phyloP scores from a whole-genome alignment of 129 eudicot species.

The Chrysanthemum lavandulifolium region DNA sequence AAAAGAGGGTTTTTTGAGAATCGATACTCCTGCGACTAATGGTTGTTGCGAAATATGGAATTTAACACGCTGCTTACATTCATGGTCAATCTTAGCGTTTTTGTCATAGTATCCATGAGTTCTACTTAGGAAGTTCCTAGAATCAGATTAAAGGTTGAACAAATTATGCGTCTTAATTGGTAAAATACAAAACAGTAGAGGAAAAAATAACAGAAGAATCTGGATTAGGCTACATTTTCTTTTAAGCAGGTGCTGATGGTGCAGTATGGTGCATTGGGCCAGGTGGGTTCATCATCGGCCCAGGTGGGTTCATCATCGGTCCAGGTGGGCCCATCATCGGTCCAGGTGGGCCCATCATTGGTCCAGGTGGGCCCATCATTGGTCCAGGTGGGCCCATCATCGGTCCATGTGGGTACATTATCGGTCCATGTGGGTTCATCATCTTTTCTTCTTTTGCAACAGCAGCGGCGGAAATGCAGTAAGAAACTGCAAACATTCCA shows the following conservation, averaged over 20 bases:
- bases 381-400: conserved; percentile 22
- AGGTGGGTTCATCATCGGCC: conserved; percentile 29
- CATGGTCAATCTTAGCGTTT: neutral
- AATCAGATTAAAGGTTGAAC: conserved; percentile 17
- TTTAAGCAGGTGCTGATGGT: conserved; percentile 32
- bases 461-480: conserved; percentile 72
- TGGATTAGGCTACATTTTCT: conserved; percentile 13
- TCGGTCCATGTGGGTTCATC: conserved; percentile 34
- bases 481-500: conserved; percentile 79
- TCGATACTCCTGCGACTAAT: neutral
- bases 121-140: neutral
- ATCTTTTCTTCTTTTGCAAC: conserved; percentile 46
- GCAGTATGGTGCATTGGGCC: conserved; percentile 29
- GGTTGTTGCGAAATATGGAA: neutral
- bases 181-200: conserved; percentile 14
- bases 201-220: conserved; percentile 5
- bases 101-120: neutral
- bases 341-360: conserved; percentile 22
- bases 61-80: conserved; percentile 8
- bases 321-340: conserved; percentile 28
- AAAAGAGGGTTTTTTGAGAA: neutral
- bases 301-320: conserved; percentile 25
- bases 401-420: conserved; percentile 28
- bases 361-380: conserved; percentile 28
- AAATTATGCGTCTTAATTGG: conserved; percentile 9